Base-by-base conservation (phyloP, 2,329 filamentous ascomycete genomes). In the Tolypocladium tropicale region DNA sequence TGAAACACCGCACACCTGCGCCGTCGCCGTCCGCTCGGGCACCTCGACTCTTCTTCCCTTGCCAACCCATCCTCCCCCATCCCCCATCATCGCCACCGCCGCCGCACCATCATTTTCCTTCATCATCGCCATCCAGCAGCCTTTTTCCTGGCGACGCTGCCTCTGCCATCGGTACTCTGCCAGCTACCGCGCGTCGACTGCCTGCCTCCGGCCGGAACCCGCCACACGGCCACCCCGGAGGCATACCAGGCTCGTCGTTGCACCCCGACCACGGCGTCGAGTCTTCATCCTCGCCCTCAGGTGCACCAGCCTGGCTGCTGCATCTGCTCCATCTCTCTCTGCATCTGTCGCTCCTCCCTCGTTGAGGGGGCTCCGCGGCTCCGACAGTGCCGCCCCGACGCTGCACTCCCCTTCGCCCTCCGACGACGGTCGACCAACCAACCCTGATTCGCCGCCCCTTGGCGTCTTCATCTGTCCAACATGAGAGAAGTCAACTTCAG, bases 401-500 rank as follows among this genome's bases (percentile, higher is more conserved):
- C 12, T 14, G 36, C 25, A 34, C 11, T n/a, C n/a, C n/a, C n/a
- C n/a, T 32, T 33, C 37, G 52, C 52, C 41, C 51, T 30, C 34
- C 51, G 51, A 53, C 51, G 16, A 30, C 51, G 6, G 5, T 28
- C 16, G 25, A 53, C 51, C 34, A 41, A n/a, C 11, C 30, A 37
- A 12, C 37, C 52, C 25, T 32, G 53, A 50, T 32, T 34, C 5
- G 25, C n/a, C n/a, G n/a, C 53, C 41, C n/a, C 32, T 34, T 28
- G 21, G 28, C 30, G n/a, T 7, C 41, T 16, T n/a, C 39, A 41
- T 32, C 41, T 21, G 61, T 59, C 61, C 82, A 93, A 73, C 75
- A 99, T 99, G 94, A 90, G 94, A 78, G 94, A 99, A 83, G 92
- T 96, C 77, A 97, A 97, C 76, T 97, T 97, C 77, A 96, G 92